Base-by-base conservation (phyloP, 176 grass and related monocot species). In the Musa itinerans region DNA sequence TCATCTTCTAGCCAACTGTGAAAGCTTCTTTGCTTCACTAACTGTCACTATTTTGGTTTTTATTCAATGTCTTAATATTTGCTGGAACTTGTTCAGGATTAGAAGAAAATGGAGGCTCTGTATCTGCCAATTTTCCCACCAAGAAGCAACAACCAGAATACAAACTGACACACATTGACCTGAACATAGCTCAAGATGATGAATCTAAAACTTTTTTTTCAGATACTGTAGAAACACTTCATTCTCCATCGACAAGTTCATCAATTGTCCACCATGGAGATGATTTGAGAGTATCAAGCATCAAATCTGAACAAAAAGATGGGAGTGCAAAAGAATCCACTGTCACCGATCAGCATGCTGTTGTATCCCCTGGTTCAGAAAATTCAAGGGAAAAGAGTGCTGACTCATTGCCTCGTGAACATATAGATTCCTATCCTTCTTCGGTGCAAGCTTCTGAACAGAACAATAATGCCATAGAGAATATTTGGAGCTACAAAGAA, bases 161-260 rank as follows among this genome's bases (percentile, higher is more conserved):
- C 61, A 81, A 85, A 76, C 65, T 26, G 76, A 73, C 83, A 63
- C 71, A 81, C 65, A 88, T 96, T 2, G 93, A 96, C 81, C 85
- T 96, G 52, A 96, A 96, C 78, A 73, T 88, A 68, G 76, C 83
- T 70, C 87, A 92, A 84, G 89, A 88, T 53, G 85, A 96, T 70
- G 90, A 90, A 57, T 19, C 50, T 64, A 71, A 73, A 24, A 56
- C 66, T 70, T 21, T 27, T 79, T 55, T 9, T 34, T 54, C 68
- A 55, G 27, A 77, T 80, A 66, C 83, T 49, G 78, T 77, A 10
- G 58, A 72, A 81, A 24, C 59, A 21, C 15, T 53, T 10, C 27
- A 53, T 79, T 81, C 85, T 73, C 29, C 58, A 69, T 83, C 82
- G 54, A 55, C 70, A 24, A 83, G 78, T 76, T 83, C 78, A 7